Evolutionary conservation across 495 filamentous ascomycete genomes (phyloP), one percentile per base, ranked within the genome.

Genomic region (Penicillium nucicola): DNA sequence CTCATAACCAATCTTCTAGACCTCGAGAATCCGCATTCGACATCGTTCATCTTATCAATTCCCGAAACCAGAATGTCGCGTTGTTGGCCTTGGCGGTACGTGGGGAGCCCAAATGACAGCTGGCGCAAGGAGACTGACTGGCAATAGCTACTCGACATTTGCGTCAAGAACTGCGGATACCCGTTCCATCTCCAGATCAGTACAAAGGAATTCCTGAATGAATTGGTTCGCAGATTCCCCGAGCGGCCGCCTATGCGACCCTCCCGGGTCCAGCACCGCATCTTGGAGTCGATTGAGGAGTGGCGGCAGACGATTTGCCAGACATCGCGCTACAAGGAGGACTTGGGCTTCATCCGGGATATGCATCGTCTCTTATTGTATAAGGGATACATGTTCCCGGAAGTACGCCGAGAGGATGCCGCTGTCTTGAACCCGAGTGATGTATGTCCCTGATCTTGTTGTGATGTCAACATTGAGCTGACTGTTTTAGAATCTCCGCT

Each of bases 141-240:
- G 20, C 37, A 33, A 32, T 65, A 86, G 81, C 84, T 98, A 45
- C 86, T 98, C 62, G 93, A 98, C 65, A 97, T 97, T 41, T 97
- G 92, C 68, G 93, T 97, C 67, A 98, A 98, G 74, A 98, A 98
- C 70, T 98, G 93, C 83, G 93, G 93, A 59, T 98, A 98, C 71
- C 90, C 95, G 14, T 98, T 98, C 70, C 93, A 98, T 53, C 84
- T 98, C 33, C 93, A 98, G 72, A 97, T 98, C 68, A 89, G 87
- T 67, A 97, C 93, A 48, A 98, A 98, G 68, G 93, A 98, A 59
- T 97, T 98, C 61, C 82, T 98, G 48, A 98, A 97, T 76, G 93
- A 98, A 78, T 85, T 98, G 54, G 93, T 98, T 22, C 86, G 93
- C 50, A 81, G 92, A 45, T 98, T 98, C 64, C 93, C 93, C 49